Percentiles rank a stretch among this genome's conserved stretches.
phyloP scores from a whole-genome alignment of 2,329 filamentous ascomycete genomes.

The Claviceps paspali region DNA sequence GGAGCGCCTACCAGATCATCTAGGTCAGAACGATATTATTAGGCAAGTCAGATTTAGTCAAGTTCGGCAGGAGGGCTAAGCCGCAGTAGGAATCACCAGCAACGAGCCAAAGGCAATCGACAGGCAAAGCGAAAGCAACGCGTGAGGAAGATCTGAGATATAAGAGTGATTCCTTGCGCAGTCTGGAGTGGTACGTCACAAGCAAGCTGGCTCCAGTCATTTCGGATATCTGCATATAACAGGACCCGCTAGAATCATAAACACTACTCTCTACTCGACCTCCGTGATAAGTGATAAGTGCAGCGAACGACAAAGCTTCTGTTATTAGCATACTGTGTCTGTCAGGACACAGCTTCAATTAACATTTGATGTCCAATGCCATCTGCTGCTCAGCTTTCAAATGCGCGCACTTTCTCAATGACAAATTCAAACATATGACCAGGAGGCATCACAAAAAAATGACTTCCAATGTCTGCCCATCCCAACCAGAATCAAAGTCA shows the following conservation, averaged over 20 bases:
- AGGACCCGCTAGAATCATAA: constrained; percentile 1
- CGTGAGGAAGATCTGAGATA: neutral
- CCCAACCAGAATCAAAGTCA: constrained; percentile 30
- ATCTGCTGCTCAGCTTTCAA: neutral
- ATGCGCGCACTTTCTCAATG: neutral
- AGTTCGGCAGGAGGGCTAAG: neutral
- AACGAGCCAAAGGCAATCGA: too few species aligned
- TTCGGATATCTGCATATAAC: constrained; percentile 2
- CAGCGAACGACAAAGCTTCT: neutral
- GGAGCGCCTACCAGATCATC: neutral
- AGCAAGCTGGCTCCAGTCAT: neutral
- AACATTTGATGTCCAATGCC: neutral
- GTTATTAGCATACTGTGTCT: neutral
- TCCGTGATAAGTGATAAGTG: too few species aligned
- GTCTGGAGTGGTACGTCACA: neutral
- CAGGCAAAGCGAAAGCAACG: too few species aligned
- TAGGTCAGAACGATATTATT: neutral
- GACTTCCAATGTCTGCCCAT: constrained; percentile 27
- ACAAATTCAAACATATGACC: neutral
- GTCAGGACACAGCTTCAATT: neutral
- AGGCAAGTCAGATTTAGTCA: neutral
- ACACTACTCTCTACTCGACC: too few species aligned
- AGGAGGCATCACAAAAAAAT: constrained; percentile 12
- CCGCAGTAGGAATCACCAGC: too few species aligned
- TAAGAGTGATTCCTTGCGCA: neutral